Evolutionary conservation across 2,329 filamentous ascomycete species (phyloP), one percentile per base, ranked within the genome.

Genomic region (Mariannaea elegans): DNA sequence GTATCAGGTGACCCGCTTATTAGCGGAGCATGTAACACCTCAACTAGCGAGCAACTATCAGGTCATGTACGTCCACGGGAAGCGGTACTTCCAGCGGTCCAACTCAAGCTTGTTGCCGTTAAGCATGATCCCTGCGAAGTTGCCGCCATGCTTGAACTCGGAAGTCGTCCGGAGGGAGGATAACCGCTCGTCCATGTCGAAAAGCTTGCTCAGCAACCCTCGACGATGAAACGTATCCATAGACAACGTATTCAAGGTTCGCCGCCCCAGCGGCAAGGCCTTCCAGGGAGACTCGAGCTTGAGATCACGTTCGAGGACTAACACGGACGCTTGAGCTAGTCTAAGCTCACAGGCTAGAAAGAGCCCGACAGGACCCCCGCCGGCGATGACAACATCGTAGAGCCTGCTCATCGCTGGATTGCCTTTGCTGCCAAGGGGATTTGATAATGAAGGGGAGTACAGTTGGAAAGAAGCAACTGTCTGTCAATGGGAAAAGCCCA

Each of bases 141-240:
- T 70, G 19, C 77, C 77, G 14, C 63, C 75, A 31, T 74, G 72
- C 27, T 64, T 61, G 57, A 73, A 70, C 3, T 67, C 70, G 7
- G 61, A 6, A 9, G 24, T 31, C 7, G 38, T 70, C 49, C 65
- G 39, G 63, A 52, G 34, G 56, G 9, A 10, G 24, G 24, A 5
- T 9, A 27, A 9, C 9, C 24, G 24, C 27, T 47, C 24, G 8
- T 3, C 27, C 14, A 14, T 24, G 42, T 66, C 62, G 18, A 65
- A 49, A 29, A 76, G 48, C 27, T 72, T 65, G 59, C 65, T 61
- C n/a, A 78, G 67, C 7, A 80, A 63, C 2, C 76, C 77, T 7
- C 78, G 75, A 2, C 77, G 75, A 51, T 79, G 71, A 21, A 80
- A 68, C 4, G 69, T 63, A 55, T 79, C 77, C 16, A 75, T 44